phyloP scores from a whole-genome alignment of 2,329 filamentous ascomycete genomes.

The Penicillium sp. region DNA sequence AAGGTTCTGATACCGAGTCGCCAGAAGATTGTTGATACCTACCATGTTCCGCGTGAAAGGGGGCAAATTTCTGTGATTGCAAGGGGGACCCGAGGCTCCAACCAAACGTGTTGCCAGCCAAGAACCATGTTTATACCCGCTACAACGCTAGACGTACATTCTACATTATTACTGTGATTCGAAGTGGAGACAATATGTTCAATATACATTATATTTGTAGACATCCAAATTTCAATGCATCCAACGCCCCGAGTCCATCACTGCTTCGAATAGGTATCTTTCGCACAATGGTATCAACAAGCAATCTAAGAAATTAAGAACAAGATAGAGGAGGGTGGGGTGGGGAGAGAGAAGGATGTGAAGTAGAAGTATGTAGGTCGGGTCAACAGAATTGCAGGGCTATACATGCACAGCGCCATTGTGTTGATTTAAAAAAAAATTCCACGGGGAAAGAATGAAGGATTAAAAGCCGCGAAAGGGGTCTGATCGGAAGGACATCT shows the following conservation, averaged over 20 bases:
- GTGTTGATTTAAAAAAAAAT: neutral
- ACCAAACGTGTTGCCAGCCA: neutral
- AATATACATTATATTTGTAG: constrained; percentile 1
- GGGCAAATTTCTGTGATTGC: neutral
- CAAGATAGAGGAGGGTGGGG: too few relatives aligned
- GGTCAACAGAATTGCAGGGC: neutral
- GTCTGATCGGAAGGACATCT: constrained; percentile 42
- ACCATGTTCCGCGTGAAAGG: neutral
- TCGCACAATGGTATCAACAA: constrained; percentile 20
- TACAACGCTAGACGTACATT: neutral
- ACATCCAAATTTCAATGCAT: neutral
- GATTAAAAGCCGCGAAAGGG: constrained; percentile 48
- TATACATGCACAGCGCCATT: neutral
- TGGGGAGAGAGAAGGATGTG: neutral
- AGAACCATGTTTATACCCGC: neutral
- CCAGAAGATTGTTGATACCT: neutral
- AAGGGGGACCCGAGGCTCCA: neutral
- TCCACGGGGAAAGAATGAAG: constrained; percentile 1
- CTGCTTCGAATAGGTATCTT: constrained; percentile 11
- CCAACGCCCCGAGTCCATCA: constrained; percentile 12
- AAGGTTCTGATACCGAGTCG: neutral
- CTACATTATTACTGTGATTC: neutral
- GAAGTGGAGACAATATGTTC: neutral
- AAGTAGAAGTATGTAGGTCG: constrained; percentile 6
- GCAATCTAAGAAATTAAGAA: neutral